Evolutionary conservation across 2,329 filamentous ascomycete genomes (phyloP).

Genomic region (Penicillium oxalicum): DNA sequence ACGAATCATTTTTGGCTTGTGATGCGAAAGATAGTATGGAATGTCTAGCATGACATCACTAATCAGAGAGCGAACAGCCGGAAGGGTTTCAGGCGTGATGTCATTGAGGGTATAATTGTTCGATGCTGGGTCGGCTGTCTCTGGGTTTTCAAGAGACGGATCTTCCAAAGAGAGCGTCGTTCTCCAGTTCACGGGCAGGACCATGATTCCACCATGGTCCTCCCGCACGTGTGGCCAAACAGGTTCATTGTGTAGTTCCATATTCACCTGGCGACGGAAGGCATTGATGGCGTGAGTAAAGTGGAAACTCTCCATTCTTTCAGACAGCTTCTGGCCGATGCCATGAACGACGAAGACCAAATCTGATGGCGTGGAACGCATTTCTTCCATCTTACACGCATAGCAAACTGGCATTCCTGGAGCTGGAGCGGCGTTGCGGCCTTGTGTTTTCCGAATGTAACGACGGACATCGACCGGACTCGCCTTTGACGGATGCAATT

Average conservation of each 20-base stretch:
- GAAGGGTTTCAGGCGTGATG: slow-evolving; percentile 85
- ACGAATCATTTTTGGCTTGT: slow-evolving; percentile 90
- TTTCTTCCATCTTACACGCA: slow-evolving; percentile 59
- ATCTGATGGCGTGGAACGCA: slow-evolving; percentile 69
- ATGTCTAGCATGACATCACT: slow-evolving; percentile 98
- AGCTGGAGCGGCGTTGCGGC: slow-evolving; percentile 21
- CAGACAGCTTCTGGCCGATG: slow-evolving; percentile 92
- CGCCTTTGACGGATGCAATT: slow-evolving; percentile 54
- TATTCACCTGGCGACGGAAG: slow-evolving; percentile 77
- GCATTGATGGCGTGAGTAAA: slow-evolving; percentile 95
- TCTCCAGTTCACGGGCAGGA: slow-evolving; percentile 91
- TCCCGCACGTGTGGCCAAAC: slow-evolving; percentile 71
- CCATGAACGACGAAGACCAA: slow-evolving; percentile 88
- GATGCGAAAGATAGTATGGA: slow-evolving; percentile 93
- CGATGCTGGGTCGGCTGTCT: slow-evolving; percentile 48
- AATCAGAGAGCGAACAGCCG: slow-evolving; percentile 86
- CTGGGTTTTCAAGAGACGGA: slow-evolving; percentile 54
- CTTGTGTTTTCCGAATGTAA: slow-evolving; percentile 38
- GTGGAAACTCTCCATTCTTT: slow-evolving; percentile 91
- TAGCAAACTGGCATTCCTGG: slow-evolving; percentile 34
- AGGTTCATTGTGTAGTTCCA: slow-evolving; percentile 67
- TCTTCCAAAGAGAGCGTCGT: slow-evolving; percentile 83
- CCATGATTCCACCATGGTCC: slow-evolving; percentile 85
- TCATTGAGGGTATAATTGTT: slow-evolving; percentile 70
- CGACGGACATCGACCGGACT: slow-evolving; percentile 38